phyloP scores from a whole-genome alignment of 2,329 filamentous ascomycete genomes.

The Sclerotinia borealis region DNA sequence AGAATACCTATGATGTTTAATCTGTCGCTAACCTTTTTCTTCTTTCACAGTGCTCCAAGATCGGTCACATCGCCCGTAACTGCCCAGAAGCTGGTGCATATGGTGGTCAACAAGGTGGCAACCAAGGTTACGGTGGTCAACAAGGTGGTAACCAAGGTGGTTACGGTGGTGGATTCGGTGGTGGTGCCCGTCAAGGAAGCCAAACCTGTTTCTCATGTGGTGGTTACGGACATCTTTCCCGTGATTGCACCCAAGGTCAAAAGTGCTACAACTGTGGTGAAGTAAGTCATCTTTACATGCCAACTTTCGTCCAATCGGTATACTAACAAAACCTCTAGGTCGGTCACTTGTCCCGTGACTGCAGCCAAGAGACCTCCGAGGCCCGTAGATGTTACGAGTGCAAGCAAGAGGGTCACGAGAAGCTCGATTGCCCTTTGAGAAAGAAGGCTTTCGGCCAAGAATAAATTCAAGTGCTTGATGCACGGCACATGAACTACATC shows the following conservation, averaged over 20 bases:
- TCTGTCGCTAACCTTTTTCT: constrained; percentile 8
- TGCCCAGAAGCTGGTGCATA: constrained; percentile 57
- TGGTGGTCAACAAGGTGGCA: constrained; percentile 34
- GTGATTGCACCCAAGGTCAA: constrained; percentile 95
- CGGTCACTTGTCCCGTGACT: constrained; percentile 57
- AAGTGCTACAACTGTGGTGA: constrained; percentile 99
- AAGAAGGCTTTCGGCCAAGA: constrained; percentile 10
- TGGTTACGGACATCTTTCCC: constrained; percentile 93
- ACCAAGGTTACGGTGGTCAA: constrained; percentile 35
- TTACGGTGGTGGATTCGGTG: constrained; percentile 36
- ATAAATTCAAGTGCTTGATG: constrained; percentile 48
- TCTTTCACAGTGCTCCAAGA: constrained; percentile 69
- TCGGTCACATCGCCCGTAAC: constrained; percentile 93
- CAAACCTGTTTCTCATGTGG: constrained; percentile 99
- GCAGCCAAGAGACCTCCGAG: constrained; percentile 80
- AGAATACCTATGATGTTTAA: not conserved
- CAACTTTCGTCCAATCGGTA: not conserved
- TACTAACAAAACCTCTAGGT: not conserved
- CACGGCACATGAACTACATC: constrained; percentile 24
- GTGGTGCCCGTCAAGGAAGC: constrained; percentile 48
- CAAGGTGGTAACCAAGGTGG: constrained; percentile 30
- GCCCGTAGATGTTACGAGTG: constrained; percentile 99
- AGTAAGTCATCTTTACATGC: constrained; percentile 59
- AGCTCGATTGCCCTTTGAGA: constrained; percentile 71
- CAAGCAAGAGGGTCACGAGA: constrained; percentile 59